Conservation (phyloP, 192 early-diverging fungal species). For the Gonapodya prolifera region DNA sequence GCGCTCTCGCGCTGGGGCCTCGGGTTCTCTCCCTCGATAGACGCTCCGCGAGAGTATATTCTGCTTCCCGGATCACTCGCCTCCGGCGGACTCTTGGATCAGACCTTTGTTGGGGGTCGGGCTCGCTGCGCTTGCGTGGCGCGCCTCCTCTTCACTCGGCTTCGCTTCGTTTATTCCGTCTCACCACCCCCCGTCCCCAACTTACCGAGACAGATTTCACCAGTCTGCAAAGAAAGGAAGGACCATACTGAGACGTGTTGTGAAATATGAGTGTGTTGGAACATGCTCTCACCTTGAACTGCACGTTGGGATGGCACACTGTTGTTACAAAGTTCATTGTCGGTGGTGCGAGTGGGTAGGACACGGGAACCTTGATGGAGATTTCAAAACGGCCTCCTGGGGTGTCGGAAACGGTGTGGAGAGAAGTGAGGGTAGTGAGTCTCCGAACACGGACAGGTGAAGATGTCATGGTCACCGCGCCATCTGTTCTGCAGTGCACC, state of each 20-base stretch:
- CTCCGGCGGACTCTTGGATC: no score
- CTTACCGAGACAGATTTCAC: slow-evolving; percentile 75
- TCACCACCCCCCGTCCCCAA: no score
- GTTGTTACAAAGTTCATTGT: slow-evolving; percentile 56
- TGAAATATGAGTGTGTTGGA: background rate
- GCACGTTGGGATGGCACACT: slow-evolving; percentile 87
- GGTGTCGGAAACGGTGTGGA: slow-evolving; percentile 11
- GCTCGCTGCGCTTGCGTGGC: no score
- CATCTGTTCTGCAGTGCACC: background rate
- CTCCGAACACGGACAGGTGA: slow-evolving; percentile 1
- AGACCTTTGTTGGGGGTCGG: no score
- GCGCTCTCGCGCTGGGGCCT: no score
- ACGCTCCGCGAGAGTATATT: no score
- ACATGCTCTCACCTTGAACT: slow-evolving; percentile 60
- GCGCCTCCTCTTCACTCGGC: no score
- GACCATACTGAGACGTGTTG: background rate
- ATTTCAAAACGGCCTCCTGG: slow-evolving; percentile 57
- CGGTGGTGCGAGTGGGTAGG: slow-evolving; percentile 72
- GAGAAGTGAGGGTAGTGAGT: background rate
- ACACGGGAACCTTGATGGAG: slow-evolving; percentile 49
- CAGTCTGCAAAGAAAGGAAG: slow-evolving; percentile 47
- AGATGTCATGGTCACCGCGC: background rate
- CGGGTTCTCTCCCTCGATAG: no score
- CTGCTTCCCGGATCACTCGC: no score
- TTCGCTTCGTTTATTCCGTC: no score